These are phyloP conservation scores for Gymnopus androsaceus DNA, from an alignment of 1,284 basidiomycete species.

Conservation along the genomic window DNA sequence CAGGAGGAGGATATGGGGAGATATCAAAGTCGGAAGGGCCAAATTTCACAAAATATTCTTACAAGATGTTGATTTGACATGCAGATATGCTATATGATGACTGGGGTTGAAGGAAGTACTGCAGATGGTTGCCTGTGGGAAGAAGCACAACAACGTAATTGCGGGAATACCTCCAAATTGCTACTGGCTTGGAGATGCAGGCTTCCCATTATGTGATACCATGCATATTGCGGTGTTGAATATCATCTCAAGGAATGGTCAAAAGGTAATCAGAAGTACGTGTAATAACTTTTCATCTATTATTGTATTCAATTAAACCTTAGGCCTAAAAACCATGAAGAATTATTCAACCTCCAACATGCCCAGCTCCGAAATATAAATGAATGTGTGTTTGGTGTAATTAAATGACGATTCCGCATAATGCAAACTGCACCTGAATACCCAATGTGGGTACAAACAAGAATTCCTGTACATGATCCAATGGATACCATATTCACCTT, in stretches of 20 bases:
- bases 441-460: slow-evolving; percentile 32
- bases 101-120: slow-evolving; percentile 35
- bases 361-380: slow-evolving; percentile 38
- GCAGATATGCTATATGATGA: slow-evolving; percentile 30
- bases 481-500: slow-evolving; percentile 9
- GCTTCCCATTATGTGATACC: slow-evolving; percentile 25
- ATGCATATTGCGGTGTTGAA: slow-evolving; percentile 34
- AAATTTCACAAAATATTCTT: slow-evolving; percentile 29
- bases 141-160: slow-evolving; percentile 25
- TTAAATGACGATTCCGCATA: slow-evolving; percentile 36
- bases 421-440: slow-evolving; percentile 29
- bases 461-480: slow-evolving; percentile 34
- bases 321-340: slow-evolving; percentile 9
- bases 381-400: slow-evolving; percentile 44
- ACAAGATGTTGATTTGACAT: slow-evolving; percentile 30
- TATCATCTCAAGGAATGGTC: slow-evolving; percentile 40
- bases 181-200: slow-evolving; percentile 38
- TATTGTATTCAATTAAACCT: background rate
- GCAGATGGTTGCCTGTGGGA: slow-evolving; percentile 30
- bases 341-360: slow-evolving; percentile 15
- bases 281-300: background rate
- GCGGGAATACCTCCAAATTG: slow-evolving; percentile 31
- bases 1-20: background rate
- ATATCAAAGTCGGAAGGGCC: slow-evolving; percentile 10
- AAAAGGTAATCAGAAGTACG: slow-evolving; percentile 16